phyloP scores from a whole-genome alignment of 306 rosid species.

The Begonia fuchsioides region DNA sequence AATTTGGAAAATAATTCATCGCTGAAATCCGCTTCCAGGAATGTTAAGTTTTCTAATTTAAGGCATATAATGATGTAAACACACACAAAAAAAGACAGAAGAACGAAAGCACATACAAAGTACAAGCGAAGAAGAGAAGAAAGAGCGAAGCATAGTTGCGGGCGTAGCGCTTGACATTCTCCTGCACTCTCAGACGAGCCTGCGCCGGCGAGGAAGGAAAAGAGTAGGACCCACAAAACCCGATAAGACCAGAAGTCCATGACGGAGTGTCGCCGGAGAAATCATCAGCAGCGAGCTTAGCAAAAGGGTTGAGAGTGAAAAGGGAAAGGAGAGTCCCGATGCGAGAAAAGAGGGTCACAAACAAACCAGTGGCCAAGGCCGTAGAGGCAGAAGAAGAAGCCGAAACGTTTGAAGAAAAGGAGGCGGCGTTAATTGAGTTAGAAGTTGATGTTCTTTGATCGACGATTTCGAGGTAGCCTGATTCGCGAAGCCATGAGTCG shows the following conservation, averaged over 20 bases:
- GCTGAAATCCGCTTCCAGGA: too few relatives aligned
- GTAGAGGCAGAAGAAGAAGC: slow-evolving; percentile 11
- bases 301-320: slow-evolving; percentile 58
- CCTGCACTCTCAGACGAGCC: slow-evolving; percentile 70
- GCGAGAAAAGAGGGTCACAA: slow-evolving; percentile 36
- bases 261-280: slow-evolving; percentile 56
- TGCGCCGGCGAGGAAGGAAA: slow-evolving; percentile 72
- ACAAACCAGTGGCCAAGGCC: slow-evolving; percentile 21
- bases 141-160: slow-evolving; percentile 73
- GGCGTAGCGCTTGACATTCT: slow-evolving; percentile 80
- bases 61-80: neutral
- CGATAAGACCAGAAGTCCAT: slow-evolving; percentile 62
- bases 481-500: slow-evolving; percentile 92
- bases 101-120: slow-evolving; percentile 36
- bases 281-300: slow-evolving; percentile 70
- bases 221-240: slow-evolving; percentile 43
- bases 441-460: slow-evolving; percentile 51
- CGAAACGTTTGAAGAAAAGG: slow-evolving; percentile 1
- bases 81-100: neutral
- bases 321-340: slow-evolving; percentile 53
- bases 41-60: too few relatives aligned
- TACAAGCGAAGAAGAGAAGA: slow-evolving; percentile 50
- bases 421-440: slow-evolving; percentile 6
- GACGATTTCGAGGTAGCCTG: slow-evolving; percentile 78
- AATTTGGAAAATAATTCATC: too few relatives aligned